Base-by-base conservation (phyloP, 2,329 filamentous ascomycete species). In the Stemphylium beticola region DNA sequence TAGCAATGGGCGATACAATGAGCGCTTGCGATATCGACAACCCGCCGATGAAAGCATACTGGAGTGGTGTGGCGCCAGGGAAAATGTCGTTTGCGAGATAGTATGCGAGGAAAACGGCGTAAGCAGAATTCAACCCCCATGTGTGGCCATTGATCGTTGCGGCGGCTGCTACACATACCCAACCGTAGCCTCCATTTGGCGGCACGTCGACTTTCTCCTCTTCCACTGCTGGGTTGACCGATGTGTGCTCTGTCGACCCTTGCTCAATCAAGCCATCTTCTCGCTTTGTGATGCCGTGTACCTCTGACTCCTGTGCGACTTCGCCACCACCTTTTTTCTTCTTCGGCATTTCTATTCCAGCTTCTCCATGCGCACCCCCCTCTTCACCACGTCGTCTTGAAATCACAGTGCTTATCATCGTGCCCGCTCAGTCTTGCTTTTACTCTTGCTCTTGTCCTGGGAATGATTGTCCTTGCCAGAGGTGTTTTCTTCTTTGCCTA, bases 41-140 rank as follows among this genome's bases (percentile, higher is more conserved):
- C 0, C 87, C 87, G 24, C 90, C 90, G n/a, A 93, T 82, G 69
- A 93, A 92, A 36, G 90, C 90, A 73, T 88, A 93, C 5, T 87
- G 82, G 2, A 93, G 81, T 2, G 83, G 76, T 0, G 84, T 85
- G 2, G 88, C 83, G 12, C 83, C 85, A 0, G 85, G 82, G 59
- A 89, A 92, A 18, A 81, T 79, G 47, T 86, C 78, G 43, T 82
- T 83, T 15, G 81, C 78, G 51, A 93, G 83, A 77, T 93, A 95
- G 57, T 71, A 62, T 14, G 91, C 87, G 12, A 93, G 85, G 60
- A 89, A 91, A 53, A 92, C 87, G 71, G 89, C 90, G 77, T 83
- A 90, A 2, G 83, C 81, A 51, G 83, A 85, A 70, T 91, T 92
- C 57, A 92, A 77, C 7, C 89, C 89, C 89, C 89, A 92, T 1